Evolutionary conservation across 768 basidiomycete genomes (phyloP).

Genomic region (Dacryopinax primogenitus): DNA sequence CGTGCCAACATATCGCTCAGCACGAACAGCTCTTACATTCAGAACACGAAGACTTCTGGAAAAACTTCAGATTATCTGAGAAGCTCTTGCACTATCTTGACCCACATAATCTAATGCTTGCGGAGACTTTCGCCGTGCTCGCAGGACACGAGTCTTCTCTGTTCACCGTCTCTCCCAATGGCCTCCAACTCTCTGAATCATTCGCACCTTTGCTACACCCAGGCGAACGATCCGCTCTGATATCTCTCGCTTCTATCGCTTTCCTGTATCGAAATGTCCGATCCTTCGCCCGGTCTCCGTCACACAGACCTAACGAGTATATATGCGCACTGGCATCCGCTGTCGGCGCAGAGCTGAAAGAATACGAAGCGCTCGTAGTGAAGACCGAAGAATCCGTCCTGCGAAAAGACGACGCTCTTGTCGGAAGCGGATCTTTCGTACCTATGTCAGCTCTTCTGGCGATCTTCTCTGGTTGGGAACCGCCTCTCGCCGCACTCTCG

Average conservation of each 20-base stretch:
- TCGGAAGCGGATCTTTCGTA: slow-evolving; percentile 70
- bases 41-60: too few species aligned
- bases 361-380: slow-evolving; percentile 68
- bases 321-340: slow-evolving; percentile 65
- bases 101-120: slow-evolving; percentile 63
- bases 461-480: slow-evolving; percentile 77
- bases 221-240: slow-evolving; percentile 75
- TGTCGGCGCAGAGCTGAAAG: slow-evolving; percentile 58
- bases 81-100: too few species aligned
- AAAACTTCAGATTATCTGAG: too few species aligned
- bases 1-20: too few species aligned
- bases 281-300: slow-evolving; percentile 35
- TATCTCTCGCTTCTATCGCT: slow-evolving; percentile 62
- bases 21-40: too few species aligned
- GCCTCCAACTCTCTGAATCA: slow-evolving; percentile 39
- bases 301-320: slow-evolving; percentile 47
- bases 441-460: slow-evolving; percentile 75
- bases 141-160: slow-evolving; percentile 79
- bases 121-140: slow-evolving; percentile 75
- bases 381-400: slow-evolving; percentile 72
- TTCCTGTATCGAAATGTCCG: slow-evolving; percentile 60
- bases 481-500: slow-evolving; percentile 61
- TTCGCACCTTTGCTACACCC: slow-evolving; percentile 70
- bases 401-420: slow-evolving; percentile 56
- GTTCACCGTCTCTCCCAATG: slow-evolving; percentile 45